Evolutionary conservation across 2,329 filamentous ascomycete genomes (phyloP).

Genomic region (Aureobasidium melanogenum): DNA sequence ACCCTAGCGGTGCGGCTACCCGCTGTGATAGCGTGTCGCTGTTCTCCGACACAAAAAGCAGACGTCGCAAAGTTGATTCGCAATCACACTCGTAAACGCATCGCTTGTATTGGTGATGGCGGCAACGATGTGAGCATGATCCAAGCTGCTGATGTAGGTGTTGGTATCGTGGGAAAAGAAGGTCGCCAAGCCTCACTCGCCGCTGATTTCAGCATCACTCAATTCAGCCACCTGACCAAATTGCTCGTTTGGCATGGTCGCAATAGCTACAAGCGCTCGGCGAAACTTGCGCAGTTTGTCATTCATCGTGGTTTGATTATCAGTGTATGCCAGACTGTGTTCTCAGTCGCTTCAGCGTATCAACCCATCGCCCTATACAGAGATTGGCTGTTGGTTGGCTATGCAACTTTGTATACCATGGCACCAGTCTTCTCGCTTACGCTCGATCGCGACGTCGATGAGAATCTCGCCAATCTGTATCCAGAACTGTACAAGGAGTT

Average conservation of each 20-base stretch:
- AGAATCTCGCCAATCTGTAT: slow-evolving; percentile 86
- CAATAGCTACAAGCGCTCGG: slow-evolving; percentile 92
- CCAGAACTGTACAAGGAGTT: slow-evolving; percentile 96
- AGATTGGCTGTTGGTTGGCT: slow-evolving; percentile 94
- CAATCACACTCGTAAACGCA: slow-evolving; percentile 82
- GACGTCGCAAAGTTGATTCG: slow-evolving; percentile 88
- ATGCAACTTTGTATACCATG: slow-evolving; percentile 93
- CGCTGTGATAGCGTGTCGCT: slow-evolving; percentile 90
- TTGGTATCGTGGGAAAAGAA: slow-evolving; percentile 97
- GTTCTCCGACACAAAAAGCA: slow-evolving; percentile 93
- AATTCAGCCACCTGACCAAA: slow-evolving; percentile 92
- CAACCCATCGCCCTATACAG: slow-evolving; percentile 91
- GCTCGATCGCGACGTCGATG: slow-evolving; percentile 89
- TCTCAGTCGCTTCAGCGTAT: slow-evolving; percentile 84
- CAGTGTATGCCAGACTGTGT: slow-evolving; percentile 92
- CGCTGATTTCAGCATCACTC: slow-evolving; percentile 92
- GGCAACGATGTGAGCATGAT: slow-evolving; percentile 99
- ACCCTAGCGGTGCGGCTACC: slow-evolving; percentile 78
- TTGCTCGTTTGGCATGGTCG: slow-evolving; percentile 97
- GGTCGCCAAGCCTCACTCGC: slow-evolving; percentile 89
- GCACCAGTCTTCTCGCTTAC: slow-evolving; percentile 87
- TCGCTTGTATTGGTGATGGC: slow-evolving; percentile 95
- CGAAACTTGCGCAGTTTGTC: slow-evolving; percentile 94
- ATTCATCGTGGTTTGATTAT: slow-evolving; percentile 96
- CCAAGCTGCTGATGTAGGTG: slow-evolving; percentile 92